These are phyloP conservation scores for Aspergillus phoenicis DNA, from an alignment of 2,329 filamentous ascomycete genomes.

Conservation along the genomic window DNA sequence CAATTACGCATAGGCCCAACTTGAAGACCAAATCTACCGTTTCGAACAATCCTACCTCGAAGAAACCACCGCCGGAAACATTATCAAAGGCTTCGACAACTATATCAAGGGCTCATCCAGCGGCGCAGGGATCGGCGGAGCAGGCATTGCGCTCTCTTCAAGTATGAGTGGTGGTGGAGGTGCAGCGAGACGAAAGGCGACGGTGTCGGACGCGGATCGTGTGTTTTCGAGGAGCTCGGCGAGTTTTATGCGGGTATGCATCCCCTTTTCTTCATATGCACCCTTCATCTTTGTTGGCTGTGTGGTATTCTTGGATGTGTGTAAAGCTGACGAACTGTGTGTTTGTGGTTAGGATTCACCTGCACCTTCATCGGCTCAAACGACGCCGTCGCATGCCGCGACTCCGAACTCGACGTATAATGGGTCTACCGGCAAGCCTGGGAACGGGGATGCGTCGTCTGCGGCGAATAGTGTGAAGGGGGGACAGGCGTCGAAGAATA, in stretches of 20 bases:
- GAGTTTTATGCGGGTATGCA: constrained; percentile 48
- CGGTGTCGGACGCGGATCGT: constrained; percentile 49
- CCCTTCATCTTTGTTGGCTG: neutral
- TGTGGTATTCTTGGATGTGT: neutral
- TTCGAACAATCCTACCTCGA: constrained; percentile 89
- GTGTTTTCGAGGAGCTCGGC: constrained; percentile 54
- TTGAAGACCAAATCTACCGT: constrained; percentile 81
- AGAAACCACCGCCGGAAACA: constrained; percentile 84
- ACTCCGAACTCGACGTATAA: constrained; percentile 47
- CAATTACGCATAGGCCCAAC: constrained; percentile 47
- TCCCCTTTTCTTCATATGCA: no score
- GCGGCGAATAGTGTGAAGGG: constrained; percentile 37
- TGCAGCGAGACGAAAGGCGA: constrained; percentile 46
- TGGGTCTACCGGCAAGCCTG: constrained; percentile 32
- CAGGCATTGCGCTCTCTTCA: constrained; percentile 35
- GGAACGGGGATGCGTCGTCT: constrained; percentile 28
- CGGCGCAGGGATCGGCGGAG: constrained; percentile 39
- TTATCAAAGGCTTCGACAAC: constrained; percentile 95
- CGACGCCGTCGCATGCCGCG: constrained; percentile 50
- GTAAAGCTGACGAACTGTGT: neutral
- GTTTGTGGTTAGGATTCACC: constrained; percentile 42
- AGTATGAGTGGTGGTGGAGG: constrained; percentile 23
- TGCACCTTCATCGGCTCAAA: constrained; percentile 47
- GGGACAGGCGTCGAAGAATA: constrained; percentile 42
- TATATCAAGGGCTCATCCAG: constrained; percentile 87